Evolutionary conservation across 2,329 filamentous ascomycete genomes (phyloP), one percentile per base, ranked within the genome.

Genomic region (Calonectria hawksworthii): DNA sequence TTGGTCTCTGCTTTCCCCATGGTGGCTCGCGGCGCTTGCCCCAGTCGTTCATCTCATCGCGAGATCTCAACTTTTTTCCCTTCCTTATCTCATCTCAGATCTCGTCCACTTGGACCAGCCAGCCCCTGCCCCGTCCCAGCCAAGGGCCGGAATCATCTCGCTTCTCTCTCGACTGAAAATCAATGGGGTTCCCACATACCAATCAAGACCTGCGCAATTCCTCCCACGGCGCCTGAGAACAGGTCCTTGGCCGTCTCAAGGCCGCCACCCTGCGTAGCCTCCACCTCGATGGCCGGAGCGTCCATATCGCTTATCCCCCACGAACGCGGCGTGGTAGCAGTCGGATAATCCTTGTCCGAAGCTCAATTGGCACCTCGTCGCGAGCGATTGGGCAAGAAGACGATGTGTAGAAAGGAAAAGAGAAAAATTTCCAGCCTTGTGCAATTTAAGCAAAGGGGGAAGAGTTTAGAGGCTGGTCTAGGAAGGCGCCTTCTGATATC

Each of bases 181-280:
- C 21, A 59, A 26, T 28, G 10, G 32, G 18, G 18, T 18, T 56
- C n/a, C 21, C 18, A 79, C 80, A 47, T 77, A 98, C 96, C 96
- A 78, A 99, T 90, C 76, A 99, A 87, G 54, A 99, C 97, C 86
- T 99, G 97, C 23, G 97, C 96, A 80, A 99, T 90, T 80, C 97
- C 97, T 77, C 97, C 97, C 10, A 94, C 94, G 74, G 97, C 97
- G 47, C 97, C 97, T 14, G 97, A 92, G 83, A 96, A 94, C 74
- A 99, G 89, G 86, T 99, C 97, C 89, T 99, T 99, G 81, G 93
- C 88, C 65, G 94, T 94, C 83, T 93, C 92, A 80, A 89, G 78
- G 30, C 85, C 86, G 70, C 85, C 84, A 75, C 81, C 79, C 76
- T 84, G 80, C 69, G 78, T 61, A 65, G 72, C 77, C 70, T 87